Evolutionary conservation across 2,329 filamentous ascomycete species (phyloP), one percentile per base, ranked within the genome.

Genomic region (Colletotrichum australisinense): DNA sequence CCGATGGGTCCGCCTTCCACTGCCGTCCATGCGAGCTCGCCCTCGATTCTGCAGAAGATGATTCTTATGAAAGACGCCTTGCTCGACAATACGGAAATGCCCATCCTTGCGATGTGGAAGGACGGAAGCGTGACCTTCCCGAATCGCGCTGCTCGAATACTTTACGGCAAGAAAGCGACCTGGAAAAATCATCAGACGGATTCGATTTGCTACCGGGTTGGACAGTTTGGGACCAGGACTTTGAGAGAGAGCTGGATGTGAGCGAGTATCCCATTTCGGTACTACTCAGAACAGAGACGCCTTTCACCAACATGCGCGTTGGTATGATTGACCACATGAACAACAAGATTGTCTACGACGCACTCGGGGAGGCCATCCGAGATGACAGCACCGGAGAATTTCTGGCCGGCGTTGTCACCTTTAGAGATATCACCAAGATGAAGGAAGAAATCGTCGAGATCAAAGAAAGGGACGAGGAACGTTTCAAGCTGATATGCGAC

Each of bases 21-120:
- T 57, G 85, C 86, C 11, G 84, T 87, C 5, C 81, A 87, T n/a
- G 86, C 89, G 0, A 88, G 87, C 68, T 86, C 89, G 2, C 91
- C 92, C 0, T 93, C 93, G 0, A 85, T 93, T 14, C 86, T 95
- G 28, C 91, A 94, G 77, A 96, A 95, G 79, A 90, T 94, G 67
- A 90, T 89, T 8, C 86, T 92, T 63, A 90, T 96, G 84, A 95
- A 95, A 80, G 93, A 95, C 79, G 93, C 93, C 1, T 86, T 95
- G 24, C 84, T 96, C 7, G 93, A 95, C 78, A 93, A 91, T 52
- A 93, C 94, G 30, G 89, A 91, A 74, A 91, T 94, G 79, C 93
- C 94, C 0, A 92, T 94, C 26, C 85, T 95, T 57, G 92, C 93
- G 28, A 93, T 95, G 91, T 95, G 94, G 94, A 93, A 92, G 78